Percentiles rank a stretch among this genome's conserved stretches.
Conservation (phyloP, 2,329 filamentous ascomycete species). For the Alternaria angustiovoidea region DNA sequence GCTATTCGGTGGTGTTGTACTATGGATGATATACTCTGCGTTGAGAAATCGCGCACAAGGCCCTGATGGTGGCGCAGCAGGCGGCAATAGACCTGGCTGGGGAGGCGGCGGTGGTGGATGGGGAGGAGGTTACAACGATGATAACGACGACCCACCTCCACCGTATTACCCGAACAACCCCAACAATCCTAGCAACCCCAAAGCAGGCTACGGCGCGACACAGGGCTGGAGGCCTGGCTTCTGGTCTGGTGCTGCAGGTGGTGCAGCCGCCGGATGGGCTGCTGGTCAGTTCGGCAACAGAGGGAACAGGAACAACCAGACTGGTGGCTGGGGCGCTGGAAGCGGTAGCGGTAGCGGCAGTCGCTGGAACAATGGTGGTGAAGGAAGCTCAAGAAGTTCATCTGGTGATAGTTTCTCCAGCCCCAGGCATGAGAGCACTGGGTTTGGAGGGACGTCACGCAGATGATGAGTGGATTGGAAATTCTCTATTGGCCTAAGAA, state of each 20-base stretch:
- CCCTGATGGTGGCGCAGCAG: slow-evolving; percentile 31
- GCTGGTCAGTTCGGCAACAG: slow-evolving; percentile 57
- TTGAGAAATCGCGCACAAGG: slow-evolving; percentile 48
- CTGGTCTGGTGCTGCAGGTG: slow-evolving; percentile 73
- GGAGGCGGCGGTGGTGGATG: slow-evolving; percentile 54
- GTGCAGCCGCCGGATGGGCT: slow-evolving; percentile 73
- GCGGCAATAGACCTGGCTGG: slow-evolving; percentile 44
- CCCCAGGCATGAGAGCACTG: slow-evolving; percentile 71
- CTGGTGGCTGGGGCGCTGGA: slow-evolving; percentile 41
- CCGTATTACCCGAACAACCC: slow-evolving; percentile 54
- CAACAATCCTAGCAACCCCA: slow-evolving; percentile 30
- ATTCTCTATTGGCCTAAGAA: slow-evolving; percentile 33
- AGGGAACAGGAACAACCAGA: slow-evolving; percentile 53
- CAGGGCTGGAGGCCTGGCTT: slow-evolving; percentile 75
- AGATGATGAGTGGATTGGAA: slow-evolving; percentile 27
- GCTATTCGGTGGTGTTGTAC: slow-evolving; percentile 67
- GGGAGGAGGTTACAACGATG: slow-evolving; percentile 42
- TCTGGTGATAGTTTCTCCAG: slow-evolving; percentile 53
- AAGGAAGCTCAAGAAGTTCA: slow-evolving; percentile 47
- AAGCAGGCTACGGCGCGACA: slow-evolving; percentile 32
- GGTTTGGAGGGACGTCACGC: slow-evolving; percentile 73
- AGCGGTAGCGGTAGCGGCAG: slow-evolving; percentile 44
- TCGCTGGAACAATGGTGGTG: slow-evolving; percentile 49
- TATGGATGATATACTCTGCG: slow-evolving; percentile 69
- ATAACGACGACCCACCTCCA: slow-evolving; percentile 59